Evolutionary conservation across 305 asterid genomes (phyloP).

Genomic region (Euphrasia arctica): DNA sequence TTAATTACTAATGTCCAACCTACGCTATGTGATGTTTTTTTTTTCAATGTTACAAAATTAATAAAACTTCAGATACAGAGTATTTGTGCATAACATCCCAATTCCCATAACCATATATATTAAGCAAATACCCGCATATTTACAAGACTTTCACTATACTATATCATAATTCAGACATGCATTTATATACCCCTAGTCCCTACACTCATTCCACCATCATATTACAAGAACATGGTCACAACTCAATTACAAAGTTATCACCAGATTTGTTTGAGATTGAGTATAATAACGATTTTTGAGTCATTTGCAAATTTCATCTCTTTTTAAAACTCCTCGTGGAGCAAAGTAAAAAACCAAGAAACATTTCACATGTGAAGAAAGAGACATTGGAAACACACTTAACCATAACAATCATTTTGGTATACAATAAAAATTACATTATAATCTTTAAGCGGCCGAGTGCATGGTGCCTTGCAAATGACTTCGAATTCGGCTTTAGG

Average conservation of each 20-base stretch:
- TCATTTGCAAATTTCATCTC: constrained; percentile 9
- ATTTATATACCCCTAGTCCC: not conserved
- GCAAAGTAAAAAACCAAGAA: not conserved
- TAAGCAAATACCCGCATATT: not conserved
- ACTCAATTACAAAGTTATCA: not conserved
- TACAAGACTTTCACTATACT: not conserved
- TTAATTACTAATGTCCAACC: not conserved
- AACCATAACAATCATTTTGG: constrained; percentile 3
- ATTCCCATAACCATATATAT: constrained; percentile 6
- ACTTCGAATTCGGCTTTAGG: constrained; percentile 55
- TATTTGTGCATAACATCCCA: not conserved
- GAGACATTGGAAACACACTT: constrained; percentile 2
- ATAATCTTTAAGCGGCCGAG: constrained; percentile 56
- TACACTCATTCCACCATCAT: constrained; percentile 7
- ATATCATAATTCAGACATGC: not conserved
- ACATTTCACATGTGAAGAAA: not conserved
- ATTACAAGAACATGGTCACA: not conserved
- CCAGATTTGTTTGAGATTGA: not conserved
- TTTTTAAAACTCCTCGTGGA: not conserved
- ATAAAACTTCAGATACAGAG: not conserved
- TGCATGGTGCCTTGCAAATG: constrained; percentile 66
- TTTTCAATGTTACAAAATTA: not conserved
- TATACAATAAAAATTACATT: constrained; percentile 35
- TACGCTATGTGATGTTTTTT: not conserved
- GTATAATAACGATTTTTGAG: not conserved